Evolutionary conservation across 169 alveolate genomes (phyloP).

Genomic region (Blepharisma undulans): DNA sequence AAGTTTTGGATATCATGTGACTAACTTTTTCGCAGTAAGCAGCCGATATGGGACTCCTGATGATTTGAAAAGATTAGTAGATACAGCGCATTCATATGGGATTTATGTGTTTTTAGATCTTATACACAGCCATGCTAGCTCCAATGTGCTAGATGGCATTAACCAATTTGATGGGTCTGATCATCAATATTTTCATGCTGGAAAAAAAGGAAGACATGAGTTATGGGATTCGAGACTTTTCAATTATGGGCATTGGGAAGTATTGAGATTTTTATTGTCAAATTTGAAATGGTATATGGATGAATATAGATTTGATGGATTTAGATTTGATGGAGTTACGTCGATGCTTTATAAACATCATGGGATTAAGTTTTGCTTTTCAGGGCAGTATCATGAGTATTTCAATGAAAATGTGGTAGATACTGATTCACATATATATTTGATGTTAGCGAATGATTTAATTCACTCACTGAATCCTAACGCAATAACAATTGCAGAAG

Average conservation of each 20-base stretch:
- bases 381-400: conserved; percentile 85
- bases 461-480: conserved; percentile 80
- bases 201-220: conserved; percentile 83
- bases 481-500: conserved; percentile 91
- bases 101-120: conserved; percentile 85
- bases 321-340: conserved; percentile 92
- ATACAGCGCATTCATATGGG: conserved; percentile 86
- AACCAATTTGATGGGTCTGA: conserved; percentile 91
- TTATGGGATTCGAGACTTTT: conserved; percentile 88
- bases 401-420: conserved; percentile 77
- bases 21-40: conserved; percentile 88
- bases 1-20: conserved; percentile 90
- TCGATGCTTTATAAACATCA: conserved; percentile 92
- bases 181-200: conserved; percentile 87
- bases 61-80: conserved; percentile 88
- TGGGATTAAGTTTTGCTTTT: conserved; percentile 83
- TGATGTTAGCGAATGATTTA: conserved; percentile 90
- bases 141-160: conserved; percentile 90
- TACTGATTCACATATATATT: conserved; percentile 81
- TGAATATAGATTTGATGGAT: conserved; percentile 90
- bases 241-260: conserved; percentile 89
- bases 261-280: conserved; percentile 88
- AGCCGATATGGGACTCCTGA: conserved; percentile 92
- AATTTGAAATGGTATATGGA: conserved; percentile 85
- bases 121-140: conserved; percentile 89